Evolutionary conservation across 345 rosid genomes (phyloP).

Genomic region (Citrus hindsii): DNA sequence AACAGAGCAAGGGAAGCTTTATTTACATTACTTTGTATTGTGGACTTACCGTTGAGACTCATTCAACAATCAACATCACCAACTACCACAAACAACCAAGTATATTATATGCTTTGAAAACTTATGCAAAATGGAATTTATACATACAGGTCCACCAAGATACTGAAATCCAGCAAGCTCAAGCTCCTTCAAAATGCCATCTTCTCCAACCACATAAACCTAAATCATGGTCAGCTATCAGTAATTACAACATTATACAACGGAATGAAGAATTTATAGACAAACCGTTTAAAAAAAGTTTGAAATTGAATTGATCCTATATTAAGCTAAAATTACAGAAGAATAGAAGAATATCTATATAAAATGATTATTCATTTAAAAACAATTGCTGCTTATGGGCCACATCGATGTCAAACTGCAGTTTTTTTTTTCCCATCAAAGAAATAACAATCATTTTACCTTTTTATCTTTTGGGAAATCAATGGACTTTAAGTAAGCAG

Average conservation of each 20-base stretch:
- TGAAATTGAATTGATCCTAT: neutral
- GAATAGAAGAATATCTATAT: neutral
- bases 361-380: neutral
- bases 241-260: neutral
- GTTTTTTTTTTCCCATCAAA: neutral
- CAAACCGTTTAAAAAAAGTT: neutral
- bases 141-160: conserved; percentile 94
- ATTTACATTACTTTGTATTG: neutral
- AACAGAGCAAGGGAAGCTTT: too few species aligned
- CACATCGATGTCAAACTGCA: neutral
- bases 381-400: neutral
- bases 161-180: conserved; percentile 93
- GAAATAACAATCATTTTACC: conserved; percentile 29
- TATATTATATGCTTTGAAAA: neutral
- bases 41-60: neutral
- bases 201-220: conserved; percentile 97
- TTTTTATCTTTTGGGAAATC: conserved; percentile 90
- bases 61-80: neutral
- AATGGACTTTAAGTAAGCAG: conserved; percentile 89
- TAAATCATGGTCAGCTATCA: conserved; percentile 23
- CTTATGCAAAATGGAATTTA: conserved; percentile 12
- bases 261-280: neutral
- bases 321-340: neutral
- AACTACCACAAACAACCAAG: neutral
- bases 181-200: conserved; percentile 97